Evolutionary conservation across 2,329 filamentous ascomycete species (phyloP).

Genomic region (Raffaelea arxii): DNA sequence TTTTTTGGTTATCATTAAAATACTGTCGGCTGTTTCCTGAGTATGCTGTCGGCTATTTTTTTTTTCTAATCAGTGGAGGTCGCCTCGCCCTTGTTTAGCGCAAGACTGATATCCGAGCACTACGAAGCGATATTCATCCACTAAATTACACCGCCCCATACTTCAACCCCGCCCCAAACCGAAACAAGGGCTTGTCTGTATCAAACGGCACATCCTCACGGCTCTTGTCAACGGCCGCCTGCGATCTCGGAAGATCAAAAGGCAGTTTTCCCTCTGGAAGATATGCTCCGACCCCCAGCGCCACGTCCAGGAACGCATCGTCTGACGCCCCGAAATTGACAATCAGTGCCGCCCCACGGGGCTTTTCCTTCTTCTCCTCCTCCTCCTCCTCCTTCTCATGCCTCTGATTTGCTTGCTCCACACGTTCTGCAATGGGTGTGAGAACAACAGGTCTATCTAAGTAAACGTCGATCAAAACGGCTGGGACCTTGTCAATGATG

Average conservation of each 20-base stretch:
- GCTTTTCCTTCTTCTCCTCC: too few relatives aligned
- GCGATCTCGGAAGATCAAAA: conserved; percentile 27
- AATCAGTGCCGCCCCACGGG: conserved; percentile 25
- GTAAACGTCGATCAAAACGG: conserved; percentile 29
- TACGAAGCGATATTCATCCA: too few relatives aligned
- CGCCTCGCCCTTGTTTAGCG: too few relatives aligned
- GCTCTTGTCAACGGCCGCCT: conserved; percentile 27
- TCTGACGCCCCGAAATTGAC: conserved; percentile 15
- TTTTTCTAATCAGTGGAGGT: too few relatives aligned
- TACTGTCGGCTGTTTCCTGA: too few relatives aligned
- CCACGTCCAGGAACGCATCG: conserved; percentile 32
- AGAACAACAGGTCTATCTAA: conserved; percentile 33
- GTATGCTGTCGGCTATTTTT: too few relatives aligned
- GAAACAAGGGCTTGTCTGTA: conserved; percentile 18
- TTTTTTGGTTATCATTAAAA: too few relatives aligned
- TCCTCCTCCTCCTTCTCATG: background rate
- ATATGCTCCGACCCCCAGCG: conserved; percentile 20
- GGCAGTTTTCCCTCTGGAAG: conserved; percentile 18
- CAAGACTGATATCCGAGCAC: too few relatives aligned
- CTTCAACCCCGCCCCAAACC: conserved; percentile 20
- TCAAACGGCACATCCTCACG: conserved; percentile 20
- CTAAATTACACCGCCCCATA: too few relatives aligned
- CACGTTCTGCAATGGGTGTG: conserved; percentile 13
- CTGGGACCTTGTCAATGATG: conserved; percentile 27
- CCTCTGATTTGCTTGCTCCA: background rate